A percentile compares a stretch with the other conserved stretches of the same genome.
Evolutionary conservation across 2,329 filamentous ascomycete genomes (phyloP).

Genomic region (Arthroderma sp.): DNA sequence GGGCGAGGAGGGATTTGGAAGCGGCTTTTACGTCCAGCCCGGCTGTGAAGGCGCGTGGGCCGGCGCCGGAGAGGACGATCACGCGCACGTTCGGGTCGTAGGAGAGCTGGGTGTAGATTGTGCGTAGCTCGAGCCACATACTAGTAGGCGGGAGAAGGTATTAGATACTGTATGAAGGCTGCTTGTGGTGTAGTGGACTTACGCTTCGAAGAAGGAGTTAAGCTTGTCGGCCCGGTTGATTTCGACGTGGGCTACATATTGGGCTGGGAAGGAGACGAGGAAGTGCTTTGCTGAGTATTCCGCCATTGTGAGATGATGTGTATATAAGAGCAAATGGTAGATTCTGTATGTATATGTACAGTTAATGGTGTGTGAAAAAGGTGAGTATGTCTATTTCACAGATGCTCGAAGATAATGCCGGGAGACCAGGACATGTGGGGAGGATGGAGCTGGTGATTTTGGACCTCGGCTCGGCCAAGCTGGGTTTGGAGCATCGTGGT

Average conservation of each 20-base stretch:
- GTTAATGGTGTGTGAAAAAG: too few species aligned
- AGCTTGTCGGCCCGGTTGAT: conserved; percentile 79
- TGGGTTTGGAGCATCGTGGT: too few species aligned
- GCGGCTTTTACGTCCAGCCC: conserved; percentile 73
- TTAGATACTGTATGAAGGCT: too few species aligned
- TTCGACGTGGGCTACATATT: conserved; percentile 77
- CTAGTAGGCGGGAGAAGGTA: conserved; percentile 21
- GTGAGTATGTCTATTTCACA: too few species aligned
- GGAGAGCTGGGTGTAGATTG: conserved; percentile 60
- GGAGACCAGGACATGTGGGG: too few species aligned
- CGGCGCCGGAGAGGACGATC: conserved; percentile 67
- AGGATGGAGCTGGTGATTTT: too few species aligned
- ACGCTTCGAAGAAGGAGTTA: conserved; percentile 69
- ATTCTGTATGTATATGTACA: too few species aligned
- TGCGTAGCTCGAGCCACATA: conserved; percentile 74
- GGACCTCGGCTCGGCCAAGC: too few species aligned
- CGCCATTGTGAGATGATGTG: conserved; percentile 3
- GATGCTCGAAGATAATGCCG: too few species aligned
- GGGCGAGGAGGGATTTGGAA: conserved; percentile 37
- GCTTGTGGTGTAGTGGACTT: conserved; percentile 15
- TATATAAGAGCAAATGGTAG: too few species aligned
- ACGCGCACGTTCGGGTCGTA: conserved; percentile 58
- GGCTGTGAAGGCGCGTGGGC: conserved; percentile 70
- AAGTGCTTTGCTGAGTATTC: conserved; percentile 42
- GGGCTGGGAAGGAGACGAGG: conserved; percentile 55